phyloP scores from a whole-genome alignment of 352 stramenopile species.

The Globisporangium rhizosaccharum region DNA sequence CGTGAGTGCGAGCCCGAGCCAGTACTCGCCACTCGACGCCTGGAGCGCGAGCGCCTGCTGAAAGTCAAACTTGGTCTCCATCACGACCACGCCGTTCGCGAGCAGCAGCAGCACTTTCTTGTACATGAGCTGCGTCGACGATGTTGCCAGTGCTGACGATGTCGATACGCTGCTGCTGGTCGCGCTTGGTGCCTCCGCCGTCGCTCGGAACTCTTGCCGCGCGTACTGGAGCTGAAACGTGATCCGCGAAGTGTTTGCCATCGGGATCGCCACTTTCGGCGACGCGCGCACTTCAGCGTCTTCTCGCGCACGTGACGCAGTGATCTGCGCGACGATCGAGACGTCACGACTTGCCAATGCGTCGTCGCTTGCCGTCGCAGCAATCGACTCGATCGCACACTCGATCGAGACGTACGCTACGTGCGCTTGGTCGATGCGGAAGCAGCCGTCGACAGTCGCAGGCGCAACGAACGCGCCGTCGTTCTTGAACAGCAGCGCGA shows the following conservation, averaged over 20 bases:
- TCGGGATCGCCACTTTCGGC: constrained; percentile 17
- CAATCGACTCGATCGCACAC: constrained; percentile 8
- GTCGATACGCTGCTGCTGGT: background rate
- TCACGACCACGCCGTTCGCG: constrained; percentile 36
- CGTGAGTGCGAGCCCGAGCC: constrained; percentile 43
- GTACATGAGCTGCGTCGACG: constrained; percentile 36
- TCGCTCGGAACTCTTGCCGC: constrained; percentile 28
- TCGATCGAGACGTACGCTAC: constrained; percentile 11
- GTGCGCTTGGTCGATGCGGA: constrained; percentile 27
- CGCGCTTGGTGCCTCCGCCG: background rate
- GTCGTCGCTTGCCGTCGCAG: constrained; percentile 11
- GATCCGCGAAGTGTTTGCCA: constrained; percentile 17
- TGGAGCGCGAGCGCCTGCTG: constrained; percentile 35
- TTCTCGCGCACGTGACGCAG: constrained; percentile 17
- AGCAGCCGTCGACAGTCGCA: constrained; percentile 26
- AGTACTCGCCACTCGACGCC: constrained; percentile 40
- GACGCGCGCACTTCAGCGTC: constrained; percentile 24
- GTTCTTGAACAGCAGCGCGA: constrained; percentile 35
- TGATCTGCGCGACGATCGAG: constrained; percentile 17
- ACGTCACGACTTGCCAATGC: constrained; percentile 24
- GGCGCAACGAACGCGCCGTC: constrained; percentile 21
- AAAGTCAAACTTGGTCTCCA: constrained; percentile 46
- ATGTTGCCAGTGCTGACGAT: background rate
- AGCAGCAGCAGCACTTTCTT: constrained; percentile 42
- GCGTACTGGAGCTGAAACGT: constrained; percentile 41